phyloP scores from a whole-genome alignment of 495 filamentous ascomycete species.

The Tirmania nivea region DNA sequence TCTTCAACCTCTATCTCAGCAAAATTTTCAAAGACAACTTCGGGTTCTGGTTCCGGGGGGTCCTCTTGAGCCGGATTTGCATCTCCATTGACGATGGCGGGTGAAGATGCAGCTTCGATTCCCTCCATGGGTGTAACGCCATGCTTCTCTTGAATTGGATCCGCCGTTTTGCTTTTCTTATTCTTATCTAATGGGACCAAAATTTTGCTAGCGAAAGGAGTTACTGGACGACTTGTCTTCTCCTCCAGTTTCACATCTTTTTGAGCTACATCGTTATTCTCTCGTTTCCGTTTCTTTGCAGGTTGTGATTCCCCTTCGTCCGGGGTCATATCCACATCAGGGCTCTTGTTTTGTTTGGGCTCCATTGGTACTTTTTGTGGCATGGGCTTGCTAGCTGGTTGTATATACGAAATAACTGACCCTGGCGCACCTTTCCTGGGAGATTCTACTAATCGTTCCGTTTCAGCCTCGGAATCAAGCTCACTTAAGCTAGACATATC shows the following conservation, averaged over 20 bases:
- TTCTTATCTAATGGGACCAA: slow-evolving; percentile 6
- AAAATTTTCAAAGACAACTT: slow-evolving; percentile 5
- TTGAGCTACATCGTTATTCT: slow-evolving; percentile 5
- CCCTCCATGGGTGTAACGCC: slow-evolving; percentile 6
- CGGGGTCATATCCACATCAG: not conserved
- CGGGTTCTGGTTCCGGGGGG: not conserved
- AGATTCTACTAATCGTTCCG: slow-evolving; percentile 81
- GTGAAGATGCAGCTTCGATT: slow-evolving; percentile 4
- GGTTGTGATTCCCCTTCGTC: not conserved
- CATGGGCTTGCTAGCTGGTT: slow-evolving; percentile 15
- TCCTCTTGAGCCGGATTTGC: slow-evolving; percentile 11
- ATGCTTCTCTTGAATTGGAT: slow-evolving; percentile 4
- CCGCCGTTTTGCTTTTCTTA: slow-evolving; percentile 5
- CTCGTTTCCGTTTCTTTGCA: not conserved
- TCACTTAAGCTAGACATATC: slow-evolving; percentile 45
- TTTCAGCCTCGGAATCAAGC: slow-evolving; percentile 86
- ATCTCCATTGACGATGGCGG: slow-evolving; percentile 7
- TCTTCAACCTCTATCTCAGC: slow-evolving; percentile 11
- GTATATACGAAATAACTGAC: slow-evolving; percentile 10
- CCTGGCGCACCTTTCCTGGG: slow-evolving; percentile 28
- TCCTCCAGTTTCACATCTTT: slow-evolving; percentile 6
- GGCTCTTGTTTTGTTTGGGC: slow-evolving; percentile 1
- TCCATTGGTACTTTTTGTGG: slow-evolving; percentile 24
- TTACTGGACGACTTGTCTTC: slow-evolving; percentile 7
- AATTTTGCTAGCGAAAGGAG: slow-evolving; percentile 14